Conservation (phyloP, 495 filamentous ascomycete genomes). For the Parathielavia hyrcaniae region DNA sequence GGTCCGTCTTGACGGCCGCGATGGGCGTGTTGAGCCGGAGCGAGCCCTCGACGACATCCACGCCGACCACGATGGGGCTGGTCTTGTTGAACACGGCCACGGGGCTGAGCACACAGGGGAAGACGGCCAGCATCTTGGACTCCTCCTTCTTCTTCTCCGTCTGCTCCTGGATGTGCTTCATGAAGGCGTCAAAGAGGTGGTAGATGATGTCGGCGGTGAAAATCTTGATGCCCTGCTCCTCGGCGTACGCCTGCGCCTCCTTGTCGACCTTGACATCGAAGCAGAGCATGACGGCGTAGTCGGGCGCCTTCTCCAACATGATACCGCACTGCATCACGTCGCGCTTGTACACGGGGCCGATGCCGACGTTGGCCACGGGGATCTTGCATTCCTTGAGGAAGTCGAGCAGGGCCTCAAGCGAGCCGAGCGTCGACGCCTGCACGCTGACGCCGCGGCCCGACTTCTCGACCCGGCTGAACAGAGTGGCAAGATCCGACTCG, state of each 20-base stretch:
- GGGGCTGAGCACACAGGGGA: slow-evolving; percentile 83
- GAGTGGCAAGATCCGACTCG: slow-evolving; percentile 85
- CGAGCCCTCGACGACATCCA: slow-evolving; percentile 88
- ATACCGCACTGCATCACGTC: slow-evolving; percentile 94
- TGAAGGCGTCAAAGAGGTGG: slow-evolving; percentile 95
- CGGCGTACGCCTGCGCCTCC: slow-evolving; percentile 84
- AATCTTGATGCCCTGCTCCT: slow-evolving; percentile 94
- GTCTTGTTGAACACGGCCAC: slow-evolving; percentile 99
- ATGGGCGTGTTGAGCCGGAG: slow-evolving; percentile 83
- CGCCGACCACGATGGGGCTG: slow-evolving; percentile 88
- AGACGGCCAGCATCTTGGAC: slow-evolving; percentile 88
- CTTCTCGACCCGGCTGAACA: slow-evolving; percentile 83
- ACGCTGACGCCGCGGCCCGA: slow-evolving; percentile 92
- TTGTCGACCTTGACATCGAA: slow-evolving; percentile 99
- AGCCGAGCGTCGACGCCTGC: slow-evolving; percentile 95
- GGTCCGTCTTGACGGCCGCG: slow-evolving; percentile 72
- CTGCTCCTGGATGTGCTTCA: slow-evolving; percentile 80
- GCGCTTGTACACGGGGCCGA: slow-evolving; percentile 96
- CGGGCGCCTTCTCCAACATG: slow-evolving; percentile 94
- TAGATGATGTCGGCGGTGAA: slow-evolving; percentile 99
- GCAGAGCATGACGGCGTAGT: slow-evolving; percentile 97
- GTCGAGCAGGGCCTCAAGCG: slow-evolving; percentile 91
- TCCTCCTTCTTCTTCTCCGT: slow-evolving; percentile 92
- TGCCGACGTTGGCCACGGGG: slow-evolving; percentile 93
- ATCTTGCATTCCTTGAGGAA: slow-evolving; percentile 94